Evolutionary conservation across 73 alveolate genomes (phyloP).

Genomic region (Loxodes magnus): DNA sequence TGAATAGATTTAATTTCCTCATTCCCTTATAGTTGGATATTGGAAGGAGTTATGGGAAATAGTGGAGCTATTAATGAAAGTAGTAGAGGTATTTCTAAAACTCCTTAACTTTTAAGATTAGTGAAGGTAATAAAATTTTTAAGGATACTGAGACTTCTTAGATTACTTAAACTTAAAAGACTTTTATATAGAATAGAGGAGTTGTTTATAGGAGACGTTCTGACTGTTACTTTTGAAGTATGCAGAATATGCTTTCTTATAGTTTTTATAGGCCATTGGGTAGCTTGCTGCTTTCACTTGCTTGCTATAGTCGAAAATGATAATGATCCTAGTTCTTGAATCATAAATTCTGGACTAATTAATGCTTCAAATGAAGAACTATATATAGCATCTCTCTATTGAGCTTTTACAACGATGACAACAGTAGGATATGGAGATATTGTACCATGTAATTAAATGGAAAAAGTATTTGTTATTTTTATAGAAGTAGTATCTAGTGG

Average conservation of each 20-base stretch:
- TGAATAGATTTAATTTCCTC: no score
- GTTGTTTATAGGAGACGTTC: slow-evolving; percentile 26
- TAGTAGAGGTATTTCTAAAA: background rate
- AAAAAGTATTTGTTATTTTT: slow-evolving; percentile 43
- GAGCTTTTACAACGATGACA: slow-evolving; percentile 63
- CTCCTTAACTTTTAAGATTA: slow-evolving; percentile 30
- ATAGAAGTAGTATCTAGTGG: slow-evolving; percentile 39
- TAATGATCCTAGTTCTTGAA: no score
- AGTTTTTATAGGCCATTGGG: slow-evolving; percentile 29
- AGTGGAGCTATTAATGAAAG: no score
- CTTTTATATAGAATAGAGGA: slow-evolving; percentile 56
- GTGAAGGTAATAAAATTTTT: slow-evolving; percentile 47
- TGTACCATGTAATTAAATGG: slow-evolving; percentile 31
- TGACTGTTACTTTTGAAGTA: slow-evolving; percentile 15
- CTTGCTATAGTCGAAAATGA: no score
- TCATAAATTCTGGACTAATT: no score
- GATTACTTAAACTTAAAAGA: slow-evolving; percentile 50
- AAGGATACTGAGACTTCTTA: slow-evolving; percentile 41
- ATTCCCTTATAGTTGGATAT: no score
- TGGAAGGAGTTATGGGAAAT: no score
- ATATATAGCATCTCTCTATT: slow-evolving; percentile 51
- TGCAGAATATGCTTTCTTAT: slow-evolving; percentile 14
- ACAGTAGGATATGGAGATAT: slow-evolving; percentile 75
- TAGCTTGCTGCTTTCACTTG: slow-evolving; percentile 64
- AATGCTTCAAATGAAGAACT: no score